These are phyloP conservation scores for Alternaria sp. DNA, from an alignment of 2,329 filamentous ascomycete species.

Conservation along the genomic window DNA sequence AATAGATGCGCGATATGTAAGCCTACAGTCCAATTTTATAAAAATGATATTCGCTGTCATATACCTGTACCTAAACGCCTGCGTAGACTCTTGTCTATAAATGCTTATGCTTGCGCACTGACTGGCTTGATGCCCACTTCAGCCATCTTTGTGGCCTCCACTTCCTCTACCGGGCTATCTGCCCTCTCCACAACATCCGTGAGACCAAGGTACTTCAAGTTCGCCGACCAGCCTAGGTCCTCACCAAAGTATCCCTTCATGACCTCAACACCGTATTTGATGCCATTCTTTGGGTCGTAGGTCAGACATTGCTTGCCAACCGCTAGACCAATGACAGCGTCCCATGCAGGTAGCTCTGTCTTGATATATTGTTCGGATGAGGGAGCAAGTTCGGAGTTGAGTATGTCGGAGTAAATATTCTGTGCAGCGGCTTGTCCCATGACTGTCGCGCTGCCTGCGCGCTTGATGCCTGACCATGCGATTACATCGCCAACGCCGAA, in stretches of 20 bases:
- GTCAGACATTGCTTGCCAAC: constrained; percentile 74
- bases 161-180: constrained; percentile 22
- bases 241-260: constrained; percentile 71
- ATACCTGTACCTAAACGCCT: not conserved
- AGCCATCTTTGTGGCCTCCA: constrained; percentile 31
- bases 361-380: constrained; percentile 26
- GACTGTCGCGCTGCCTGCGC: constrained; percentile 78
- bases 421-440: constrained; percentile 71
- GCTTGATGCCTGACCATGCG: constrained; percentile 80
- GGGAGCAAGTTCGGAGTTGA: constrained; percentile 41
- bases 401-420: constrained; percentile 59
- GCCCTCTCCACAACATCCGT: constrained; percentile 45
- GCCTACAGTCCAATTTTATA: not conserved
- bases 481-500: constrained; percentile 75
- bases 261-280: constrained; percentile 68
- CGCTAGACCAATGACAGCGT: constrained; percentile 72
- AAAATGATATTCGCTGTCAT: not conserved
- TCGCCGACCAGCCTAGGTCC: constrained; percentile 65
- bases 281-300: constrained; percentile 66
- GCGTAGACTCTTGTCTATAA: not conserved
- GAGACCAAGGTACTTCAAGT: constrained; percentile 43
- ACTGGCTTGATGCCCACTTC: constrained; percentile 44
- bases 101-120: constrained; percentile 29
- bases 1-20: not conserved
- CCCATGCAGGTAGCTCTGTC: constrained; percentile 43